Base-by-base conservation (phyloP, 2,329 filamentous ascomycete species). In the Fonsecaea nubica region DNA sequence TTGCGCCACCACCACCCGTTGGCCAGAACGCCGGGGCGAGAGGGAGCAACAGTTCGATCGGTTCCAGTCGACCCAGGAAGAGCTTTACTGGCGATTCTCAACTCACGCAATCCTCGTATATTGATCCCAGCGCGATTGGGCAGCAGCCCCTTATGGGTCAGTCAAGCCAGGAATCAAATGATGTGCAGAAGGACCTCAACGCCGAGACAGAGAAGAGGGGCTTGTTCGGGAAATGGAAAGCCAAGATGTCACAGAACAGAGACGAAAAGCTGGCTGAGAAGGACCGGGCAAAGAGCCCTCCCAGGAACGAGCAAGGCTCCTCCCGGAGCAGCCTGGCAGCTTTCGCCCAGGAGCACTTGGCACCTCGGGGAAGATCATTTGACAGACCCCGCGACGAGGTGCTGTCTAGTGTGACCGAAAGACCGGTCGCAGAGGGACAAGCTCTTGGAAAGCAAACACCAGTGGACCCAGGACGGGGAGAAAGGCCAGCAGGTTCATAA, bases 11-110 rank as follows among this genome's bases (percentile, higher is more conserved):
- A 76, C 84, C 61, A 79, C 84, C 62, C 75, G 80, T 89, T n/a
- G 89, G 88, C 12, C 82, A 85, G 10, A 90, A 90, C 68, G 81
- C 84, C 8, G 84, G 86, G 63, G 89, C 89, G 1, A 87, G 89
- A 71, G 82, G 84, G 66, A 92, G 90, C 75, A 87, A 84, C 25
- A 89, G 87, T 52, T 91, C 90, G 0, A 81, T 92, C 56, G 87
- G 89, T 74, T 85, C 83, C 12, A 76, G 73, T 64, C 78, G 81
- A 63, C 80, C 79, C 6, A 76, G 79, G 65, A 80, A 82, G 65
- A 83, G 80, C 66, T 80, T 80, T 9, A 76, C 78, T 3, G 79
- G 78, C n/a, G 81, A 80, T 36, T 77, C 80, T 53, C 78, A 78
- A 58, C 72, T 78, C 55, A 77, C 80, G 35, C 77, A 78, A 58